Percentiles rank a stretch among this genome's conserved stretches.
Evolutionary conservation across 2,329 filamentous ascomycete species (phyloP).

Genomic region (Pseudogymnoascus verrucosus): DNA sequence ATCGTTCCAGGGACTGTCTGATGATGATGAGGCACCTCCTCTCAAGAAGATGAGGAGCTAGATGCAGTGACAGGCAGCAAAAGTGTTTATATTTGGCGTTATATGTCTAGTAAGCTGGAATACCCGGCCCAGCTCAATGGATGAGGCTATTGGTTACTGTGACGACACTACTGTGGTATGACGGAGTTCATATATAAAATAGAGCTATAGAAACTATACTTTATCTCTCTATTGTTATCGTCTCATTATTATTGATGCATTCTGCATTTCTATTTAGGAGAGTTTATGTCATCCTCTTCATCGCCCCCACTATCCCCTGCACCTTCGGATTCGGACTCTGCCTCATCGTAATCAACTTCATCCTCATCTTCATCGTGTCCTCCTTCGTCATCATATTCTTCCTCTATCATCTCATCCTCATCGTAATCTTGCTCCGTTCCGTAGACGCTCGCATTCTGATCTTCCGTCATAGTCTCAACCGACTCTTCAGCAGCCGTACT

Average conservation of each 20-base stretch:
- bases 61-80: not conserved
- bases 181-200: not conserved
- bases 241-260: not conserved
- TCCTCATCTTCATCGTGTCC: slow-evolving; percentile 21
- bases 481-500: slow-evolving; percentile 21
- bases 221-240: not conserved
- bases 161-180: not conserved
- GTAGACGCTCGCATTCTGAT: slow-evolving; percentile 17
- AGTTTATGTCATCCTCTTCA: slow-evolving; percentile 5
- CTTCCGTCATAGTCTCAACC: slow-evolving; percentile 25
- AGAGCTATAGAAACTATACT: not conserved
- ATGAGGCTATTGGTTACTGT: not conserved
- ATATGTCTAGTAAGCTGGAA: slow-evolving; percentile 6
- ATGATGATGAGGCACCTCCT: not conserved
- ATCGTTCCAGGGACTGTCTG: not conserved
- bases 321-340: slow-evolving; percentile 11
- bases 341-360: slow-evolving; percentile 20
- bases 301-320: not conserved
- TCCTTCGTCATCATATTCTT: slow-evolving; percentile 23
- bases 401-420: slow-evolving; percentile 16
- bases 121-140: not conserved
- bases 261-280: not conserved
- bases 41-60: slow-evolving; percentile 8
- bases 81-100: slow-evolving; percentile 5
- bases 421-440: slow-evolving; percentile 16